Evolutionary conservation across 768 basidiomycete species (phyloP), one percentile per base, ranked within the genome.

Genomic region (Hygrocybe coccinea): DNA sequence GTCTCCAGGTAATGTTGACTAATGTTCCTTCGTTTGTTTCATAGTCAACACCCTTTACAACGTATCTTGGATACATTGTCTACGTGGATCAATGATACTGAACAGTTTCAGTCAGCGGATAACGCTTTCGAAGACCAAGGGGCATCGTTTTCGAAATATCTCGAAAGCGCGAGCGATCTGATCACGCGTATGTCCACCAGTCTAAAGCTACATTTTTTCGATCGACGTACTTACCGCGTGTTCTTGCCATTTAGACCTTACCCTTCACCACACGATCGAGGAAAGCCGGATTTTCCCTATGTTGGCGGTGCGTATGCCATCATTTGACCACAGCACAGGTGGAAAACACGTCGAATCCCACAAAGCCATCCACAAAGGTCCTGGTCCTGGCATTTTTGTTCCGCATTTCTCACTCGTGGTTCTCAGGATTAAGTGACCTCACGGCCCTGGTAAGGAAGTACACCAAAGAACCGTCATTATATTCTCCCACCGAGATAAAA

Each of bases 201-300:
- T 34, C 17, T 50, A 12, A 11, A 50, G 19, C 11, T 6, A 25
- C 14, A 45, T 8, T n/a, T 24, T 29, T 24, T 19, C 29, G 10
- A 14, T 35, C 34, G 19, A 37, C 47, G 21, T 38, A 19, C 43
- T 33, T 25, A 22, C 35, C 38, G 19, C 19, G 22, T 10, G 41
- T 55, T 55, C 29, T 52, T 25, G 14, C 24, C 36, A 37, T 35
- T 10, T 7, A 84, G 82, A 80, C 54, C 65, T 84, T 43, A 79
- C 75, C 1, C 68, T 73, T 59, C 82, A 84, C 60, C 83, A 83
- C 61, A 78, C 75, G 10, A 78, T 80, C 56, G 81, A 82, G 59
- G 81, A 83, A 63, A 65, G 68, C 12, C 68, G 75, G 56, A 63
- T 83, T 24, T 84, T 83, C 64, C 81, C 81, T 1, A 57, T 75